phyloP scores from a whole-genome alignment of 257 asterid genomes.

The Nemophila menziesii region DNA sequence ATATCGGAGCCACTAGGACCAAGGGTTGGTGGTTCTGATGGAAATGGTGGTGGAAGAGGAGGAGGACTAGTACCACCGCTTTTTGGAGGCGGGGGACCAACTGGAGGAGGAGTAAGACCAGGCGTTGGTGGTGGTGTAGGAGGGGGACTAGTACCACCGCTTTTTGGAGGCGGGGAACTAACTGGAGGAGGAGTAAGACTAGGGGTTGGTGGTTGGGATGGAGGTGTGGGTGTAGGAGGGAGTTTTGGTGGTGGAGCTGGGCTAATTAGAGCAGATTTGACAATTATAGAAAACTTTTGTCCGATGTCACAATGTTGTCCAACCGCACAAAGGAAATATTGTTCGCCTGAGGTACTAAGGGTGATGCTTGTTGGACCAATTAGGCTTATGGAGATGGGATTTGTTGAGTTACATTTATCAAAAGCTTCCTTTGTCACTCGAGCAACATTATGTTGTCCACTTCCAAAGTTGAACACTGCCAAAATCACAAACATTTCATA shows the following conservation, averaged over 20 bases:
- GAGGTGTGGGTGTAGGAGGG: not conserved
- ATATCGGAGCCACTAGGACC: conserved; percentile 12
- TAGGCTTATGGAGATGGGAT: conserved; percentile 19
- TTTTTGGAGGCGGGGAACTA: not conserved
- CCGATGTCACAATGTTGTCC: conserved; percentile 43
- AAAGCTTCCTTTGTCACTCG: conserved; percentile 35
- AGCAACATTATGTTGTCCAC: conserved; percentile 47
- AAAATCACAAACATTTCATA: not conserved
- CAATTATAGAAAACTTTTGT: conserved; percentile 54
- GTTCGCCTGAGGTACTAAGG: conserved; percentile 35
- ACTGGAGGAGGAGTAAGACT: not conserved
- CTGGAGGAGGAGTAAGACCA: not conserved
- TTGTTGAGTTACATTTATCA: conserved; percentile 30
- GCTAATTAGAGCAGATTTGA: conserved; percentile 13
- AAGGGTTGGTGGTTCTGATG: conserved; percentile 14
- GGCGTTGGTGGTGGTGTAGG: not conserved
- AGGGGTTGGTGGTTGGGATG: not conserved
- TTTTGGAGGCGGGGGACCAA: not conserved
- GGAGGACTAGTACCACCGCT: too few relatives aligned
- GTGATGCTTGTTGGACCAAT: conserved; percentile 40
- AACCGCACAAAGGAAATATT: conserved; percentile 47
- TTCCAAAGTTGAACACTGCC: conserved; percentile 57
- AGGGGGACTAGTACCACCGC: too few relatives aligned
- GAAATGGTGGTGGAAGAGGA: not conserved
- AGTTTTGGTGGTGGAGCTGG: not conserved